phyloP scores from a whole-genome alignment of 2,329 filamentous ascomycete genomes.

The Penicillium sp. region DNA sequence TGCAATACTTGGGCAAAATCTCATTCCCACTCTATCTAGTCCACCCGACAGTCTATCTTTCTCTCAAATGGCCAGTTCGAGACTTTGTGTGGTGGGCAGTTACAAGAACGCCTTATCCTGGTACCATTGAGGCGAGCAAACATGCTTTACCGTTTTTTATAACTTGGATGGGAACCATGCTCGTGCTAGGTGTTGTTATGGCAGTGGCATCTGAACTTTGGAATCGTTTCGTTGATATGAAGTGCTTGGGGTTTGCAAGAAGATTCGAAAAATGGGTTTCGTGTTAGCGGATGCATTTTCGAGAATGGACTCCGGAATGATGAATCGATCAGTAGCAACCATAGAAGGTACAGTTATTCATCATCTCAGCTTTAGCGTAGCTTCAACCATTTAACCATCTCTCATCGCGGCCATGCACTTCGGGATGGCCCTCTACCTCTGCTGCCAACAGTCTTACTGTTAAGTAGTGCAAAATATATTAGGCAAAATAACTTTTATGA shows the following conservation, averaged over 20 bases:
- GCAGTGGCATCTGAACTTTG: background rate
- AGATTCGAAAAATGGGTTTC: background rate
- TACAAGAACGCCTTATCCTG: background rate
- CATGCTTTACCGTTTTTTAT: background rate
- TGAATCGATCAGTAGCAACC: background rate
- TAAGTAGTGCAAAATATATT: background rate
- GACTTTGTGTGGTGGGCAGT: background rate
- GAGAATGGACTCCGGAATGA: no score
- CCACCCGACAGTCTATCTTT: background rate
- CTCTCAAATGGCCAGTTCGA: background rate
- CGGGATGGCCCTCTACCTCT: no score
- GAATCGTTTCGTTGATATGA: background rate
- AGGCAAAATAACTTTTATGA: constrained; percentile 14
- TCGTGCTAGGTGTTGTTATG: background rate
- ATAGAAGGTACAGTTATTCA: background rate
- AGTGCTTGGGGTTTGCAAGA: background rate
- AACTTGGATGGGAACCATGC: background rate
- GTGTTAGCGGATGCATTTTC: background rate
- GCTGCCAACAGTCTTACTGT: background rate
- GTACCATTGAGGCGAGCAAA: background rate
- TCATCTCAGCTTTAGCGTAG: background rate
- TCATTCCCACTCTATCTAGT: constrained; percentile 6
- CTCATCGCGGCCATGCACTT: background rate
- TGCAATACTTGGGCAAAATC: constrained; percentile 5
- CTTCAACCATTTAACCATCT: background rate